Base-by-base conservation (phyloP, 179 eudicot genomes). In the Beta lomatogona region DNA sequence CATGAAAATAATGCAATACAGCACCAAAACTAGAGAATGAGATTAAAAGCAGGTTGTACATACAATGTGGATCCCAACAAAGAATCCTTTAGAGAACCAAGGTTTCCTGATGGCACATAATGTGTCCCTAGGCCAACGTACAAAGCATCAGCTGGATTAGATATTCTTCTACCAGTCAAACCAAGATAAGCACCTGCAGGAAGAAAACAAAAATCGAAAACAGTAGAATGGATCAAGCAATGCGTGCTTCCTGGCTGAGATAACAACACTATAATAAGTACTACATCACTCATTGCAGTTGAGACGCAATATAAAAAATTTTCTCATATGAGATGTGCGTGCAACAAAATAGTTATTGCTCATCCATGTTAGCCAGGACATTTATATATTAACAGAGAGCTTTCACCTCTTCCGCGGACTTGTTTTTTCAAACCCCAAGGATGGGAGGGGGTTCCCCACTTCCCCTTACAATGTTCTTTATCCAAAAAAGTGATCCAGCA, bases 181-280 rank as follows among this genome's bases (percentile, higher is more conserved):
- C 98, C 99, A 89, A 95, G 98, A 85, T 95, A 95, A 77, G 95
- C 93, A 85, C 99, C 99, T 95, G 92, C 82, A 86, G 54, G 65
- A 69, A 31, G 25, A 73, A 48, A 57, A 73, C 4, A 44, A 52
- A 46, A 41, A 31, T 55, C 21, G 18, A 71, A 15, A 64, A 25
- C 41, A 64, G 44, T 64, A 25, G 67, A 63, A 22, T 10, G 28
- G 66, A 21, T 10, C 15, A 63, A 28, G 31, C 31, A 6, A 31
- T 61, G 21, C 10, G 72, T 68, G 71, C 71, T 67, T 67, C 21
- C 10, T 36, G 50, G 18, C 8, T 68, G 50, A 68, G 19, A 15
- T 2, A 69, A 31, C 9, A 68, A 7, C 21, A 15, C 50, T 67
- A 44, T 14, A 55, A 9, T 3, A 11, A 54, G 58, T 4, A 54